Evolutionary conservation across 352 stramenopile genomes (phyloP).

Genomic region (Sclerospora graminicola): DNA sequence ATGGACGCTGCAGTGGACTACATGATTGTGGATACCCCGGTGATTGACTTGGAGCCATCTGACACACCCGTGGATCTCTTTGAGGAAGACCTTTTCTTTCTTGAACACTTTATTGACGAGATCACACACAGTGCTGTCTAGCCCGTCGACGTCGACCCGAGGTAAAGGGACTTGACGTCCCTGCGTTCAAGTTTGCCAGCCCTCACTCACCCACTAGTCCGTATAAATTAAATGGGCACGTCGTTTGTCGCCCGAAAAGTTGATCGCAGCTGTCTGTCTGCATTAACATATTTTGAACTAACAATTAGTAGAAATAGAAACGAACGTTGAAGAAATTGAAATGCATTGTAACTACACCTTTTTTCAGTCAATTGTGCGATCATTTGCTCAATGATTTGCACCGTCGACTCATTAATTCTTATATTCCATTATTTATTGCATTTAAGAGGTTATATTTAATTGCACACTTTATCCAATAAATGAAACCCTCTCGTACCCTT

Average conservation of each 20-base stretch:
- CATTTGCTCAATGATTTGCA: too few species aligned
- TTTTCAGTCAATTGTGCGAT: too few species aligned
- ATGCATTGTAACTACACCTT: constrained; percentile 7
- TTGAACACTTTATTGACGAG: constrained; percentile 74
- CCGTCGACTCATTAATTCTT: too few species aligned
- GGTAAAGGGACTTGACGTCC: too few species aligned
- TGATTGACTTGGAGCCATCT: constrained; percentile 67
- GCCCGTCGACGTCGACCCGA: too few species aligned
- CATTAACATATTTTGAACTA: constrained; percentile 13
- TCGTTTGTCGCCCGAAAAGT: constrained; percentile 1
- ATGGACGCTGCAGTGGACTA: constrained; percentile 63
- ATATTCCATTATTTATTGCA: too few species aligned
- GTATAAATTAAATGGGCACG: constrained; percentile 18
- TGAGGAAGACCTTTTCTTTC: constrained; percentile 70
- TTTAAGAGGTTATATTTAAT: too few species aligned
- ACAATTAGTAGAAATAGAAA: constrained; percentile 11
- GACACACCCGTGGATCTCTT: constrained; percentile 67
- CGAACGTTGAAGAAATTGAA: constrained; percentile 12
- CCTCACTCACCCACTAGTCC: background rate
- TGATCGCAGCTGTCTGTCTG: background rate
- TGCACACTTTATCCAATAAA: too few species aligned
- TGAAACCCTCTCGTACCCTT: too few species aligned
- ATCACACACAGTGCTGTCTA: constrained; percentile 44
- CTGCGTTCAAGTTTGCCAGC: too few species aligned
- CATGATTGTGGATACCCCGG: constrained; percentile 60